Evolutionary conservation across 176 grass and related monocot species (phyloP).

Genomic region (Ensete glaucum): DNA sequence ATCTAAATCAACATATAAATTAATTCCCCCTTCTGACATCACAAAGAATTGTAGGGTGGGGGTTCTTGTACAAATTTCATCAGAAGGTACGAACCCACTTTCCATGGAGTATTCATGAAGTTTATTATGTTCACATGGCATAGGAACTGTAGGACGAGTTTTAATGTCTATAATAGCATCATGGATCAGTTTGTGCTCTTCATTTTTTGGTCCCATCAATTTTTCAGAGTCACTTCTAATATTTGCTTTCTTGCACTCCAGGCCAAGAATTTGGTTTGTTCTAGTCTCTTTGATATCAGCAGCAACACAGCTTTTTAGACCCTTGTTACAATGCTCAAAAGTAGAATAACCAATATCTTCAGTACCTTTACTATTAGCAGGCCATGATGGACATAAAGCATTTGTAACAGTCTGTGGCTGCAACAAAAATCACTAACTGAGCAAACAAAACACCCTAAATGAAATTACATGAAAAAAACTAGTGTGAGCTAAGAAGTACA

Average conservation of each 20-base stretch:
- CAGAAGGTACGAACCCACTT: slow-evolving; percentile 20
- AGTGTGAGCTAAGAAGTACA: not conserved
- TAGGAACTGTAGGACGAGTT: not conserved
- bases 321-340: slow-evolving; percentile 26
- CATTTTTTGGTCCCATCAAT: not conserved
- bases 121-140: slow-evolving; percentile 6
- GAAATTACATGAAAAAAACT: not conserved
- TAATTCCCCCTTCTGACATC: slow-evolving; percentile 59
- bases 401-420: slow-evolving; percentile 30
- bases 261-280: slow-evolving; percentile 20
- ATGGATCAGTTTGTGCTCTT: not conserved
- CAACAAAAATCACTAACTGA: slow-evolving; percentile 11
- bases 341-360: slow-evolving; percentile 23
- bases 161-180: not conserved
- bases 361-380: slow-evolving; percentile 31
- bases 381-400: slow-evolving; percentile 24
- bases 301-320: slow-evolving; percentile 15
- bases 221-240: slow-evolving; percentile 20
- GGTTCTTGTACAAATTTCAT: slow-evolving; percentile 29
- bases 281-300: slow-evolving; percentile 24
- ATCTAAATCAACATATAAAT: slow-evolving; percentile 74
- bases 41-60: slow-evolving; percentile 66
- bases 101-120: slow-evolving; percentile 23
- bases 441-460: not conserved
- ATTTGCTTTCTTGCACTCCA: slow-evolving; percentile 23